phyloP scores from a whole-genome alignment of 108 stramenopile genomes.

The Chaetoceros tenuissimus region DNA sequence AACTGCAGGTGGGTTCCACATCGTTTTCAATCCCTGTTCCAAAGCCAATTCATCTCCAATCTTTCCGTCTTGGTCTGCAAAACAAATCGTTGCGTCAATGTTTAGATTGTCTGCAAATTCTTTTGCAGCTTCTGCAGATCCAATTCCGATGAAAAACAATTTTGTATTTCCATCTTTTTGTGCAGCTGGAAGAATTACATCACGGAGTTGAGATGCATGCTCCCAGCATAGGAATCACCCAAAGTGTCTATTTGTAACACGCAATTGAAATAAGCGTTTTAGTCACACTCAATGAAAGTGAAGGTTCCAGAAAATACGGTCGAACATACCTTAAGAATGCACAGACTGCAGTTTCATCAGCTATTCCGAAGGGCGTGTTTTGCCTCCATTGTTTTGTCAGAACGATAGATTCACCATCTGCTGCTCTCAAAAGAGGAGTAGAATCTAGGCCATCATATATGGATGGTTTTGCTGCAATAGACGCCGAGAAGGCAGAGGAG shows the following conservation, averaged over 20 bases:
- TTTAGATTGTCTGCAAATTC: constrained; percentile 26
- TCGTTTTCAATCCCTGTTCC: constrained; percentile 19
- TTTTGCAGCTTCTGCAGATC: constrained; percentile 20
- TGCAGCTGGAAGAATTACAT: constrained; percentile 20
- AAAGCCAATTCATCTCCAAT: constrained; percentile 16
- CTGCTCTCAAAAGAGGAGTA: constrained; percentile 23
- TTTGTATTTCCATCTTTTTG: too few species aligned
- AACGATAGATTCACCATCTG: constrained; percentile 9
- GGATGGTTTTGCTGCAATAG: too few species aligned
- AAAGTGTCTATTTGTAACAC: too few species aligned
- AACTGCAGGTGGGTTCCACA: constrained; percentile 39
- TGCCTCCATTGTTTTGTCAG: constrained; percentile 20
- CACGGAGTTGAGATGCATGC: constrained; percentile 23
- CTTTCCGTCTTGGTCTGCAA: constrained; percentile 24
- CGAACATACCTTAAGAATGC: constrained; percentile 35
- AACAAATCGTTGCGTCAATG: constrained; percentile 30
- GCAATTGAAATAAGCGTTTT: too few species aligned
- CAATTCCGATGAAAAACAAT: constrained; percentile 30
- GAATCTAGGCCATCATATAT: too few species aligned
- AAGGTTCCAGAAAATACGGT: too few species aligned
- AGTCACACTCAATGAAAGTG: too few species aligned
- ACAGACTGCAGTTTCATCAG: constrained; percentile 21
- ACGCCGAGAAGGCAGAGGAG: too few species aligned
- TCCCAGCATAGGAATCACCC: constrained; percentile 47
- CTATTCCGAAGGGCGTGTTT: constrained; percentile 24